These are phyloP conservation scores for Mayamaea pseudoterrestris DNA, from an alignment of 108 stramenopile genomes.

Conservation along the genomic window DNA sequence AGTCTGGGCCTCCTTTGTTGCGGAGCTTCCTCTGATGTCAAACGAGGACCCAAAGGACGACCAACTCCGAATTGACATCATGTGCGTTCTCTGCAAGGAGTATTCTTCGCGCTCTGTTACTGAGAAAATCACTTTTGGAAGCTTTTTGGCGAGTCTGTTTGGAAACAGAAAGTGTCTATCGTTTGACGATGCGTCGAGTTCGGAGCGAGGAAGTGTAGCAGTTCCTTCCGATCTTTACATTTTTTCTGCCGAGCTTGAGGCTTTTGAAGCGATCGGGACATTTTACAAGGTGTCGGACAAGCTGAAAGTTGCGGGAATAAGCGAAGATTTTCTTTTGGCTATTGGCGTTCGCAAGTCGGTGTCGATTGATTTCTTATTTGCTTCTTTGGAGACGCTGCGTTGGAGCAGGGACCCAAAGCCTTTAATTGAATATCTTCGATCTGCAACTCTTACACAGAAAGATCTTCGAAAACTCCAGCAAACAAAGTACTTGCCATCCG, in stretches of 20 bases:
- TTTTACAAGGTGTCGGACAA: slow-evolving; percentile 33
- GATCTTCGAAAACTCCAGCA: slow-evolving; percentile 44
- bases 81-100: not conserved
- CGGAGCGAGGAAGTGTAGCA: too few relatives aligned
- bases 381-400: slow-evolving; percentile 45
- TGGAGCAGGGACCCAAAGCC: slow-evolving; percentile 63
- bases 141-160: not conserved
- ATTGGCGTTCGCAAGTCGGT: slow-evolving; percentile 64
- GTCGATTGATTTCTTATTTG: slow-evolving; percentile 63
- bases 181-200: slow-evolving; percentile 16
- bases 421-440: slow-evolving; percentile 51
- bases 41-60: not conserved
- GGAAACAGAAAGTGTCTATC: slow-evolving; percentile 13
- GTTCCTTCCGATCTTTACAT: slow-evolving; percentile 56
- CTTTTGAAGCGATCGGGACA: slow-evolving; percentile 42
- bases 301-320: slow-evolving; percentile 31
- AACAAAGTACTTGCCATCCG: slow-evolving; percentile 57
- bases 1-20: not conserved
- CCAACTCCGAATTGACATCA: not conserved
- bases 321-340: slow-evolving; percentile 50
- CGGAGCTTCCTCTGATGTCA: not conserved
- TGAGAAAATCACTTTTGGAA: not conserved
- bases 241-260: slow-evolving; percentile 49
- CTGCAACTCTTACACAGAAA: slow-evolving; percentile 34
- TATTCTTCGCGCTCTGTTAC: too few relatives aligned